phyloP scores from a whole-genome alignment of 805 yeast genomes.

The Komagataella phaffii region DNA sequence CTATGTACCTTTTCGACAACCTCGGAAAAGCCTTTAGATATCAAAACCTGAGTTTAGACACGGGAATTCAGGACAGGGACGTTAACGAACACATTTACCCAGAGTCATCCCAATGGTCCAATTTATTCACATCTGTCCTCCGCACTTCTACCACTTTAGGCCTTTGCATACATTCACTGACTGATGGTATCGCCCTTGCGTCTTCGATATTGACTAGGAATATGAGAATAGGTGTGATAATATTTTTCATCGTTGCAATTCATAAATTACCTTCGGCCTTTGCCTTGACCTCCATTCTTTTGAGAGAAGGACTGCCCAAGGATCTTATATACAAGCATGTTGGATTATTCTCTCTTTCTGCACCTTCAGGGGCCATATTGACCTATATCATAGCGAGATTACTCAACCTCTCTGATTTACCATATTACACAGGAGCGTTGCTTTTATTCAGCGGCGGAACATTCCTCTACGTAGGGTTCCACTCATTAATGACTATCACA shows the following conservation, averaged over 20 bases:
- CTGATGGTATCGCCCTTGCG: constrained; percentile 67
- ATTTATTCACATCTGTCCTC: constrained; percentile 11
- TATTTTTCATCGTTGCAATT: constrained; percentile 46
- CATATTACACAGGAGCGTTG: constrained; percentile 36
- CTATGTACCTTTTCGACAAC: constrained; percentile 36
- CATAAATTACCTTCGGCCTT: constrained; percentile 72
- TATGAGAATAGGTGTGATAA: constrained; percentile 24
- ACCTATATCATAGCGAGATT: constrained; percentile 27
- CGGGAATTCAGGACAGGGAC: not conserved
- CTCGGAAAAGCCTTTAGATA: not conserved
- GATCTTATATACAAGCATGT: constrained; percentile 18
- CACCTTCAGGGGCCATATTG: constrained; percentile 46
- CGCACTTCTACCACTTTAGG: constrained; percentile 43
- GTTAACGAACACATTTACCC: constrained; percentile 10
- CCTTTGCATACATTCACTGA: constrained; percentile 47
- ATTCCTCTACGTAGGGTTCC: constrained; percentile 57
- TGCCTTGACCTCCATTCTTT: constrained; percentile 44
- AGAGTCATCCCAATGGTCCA: not conserved
- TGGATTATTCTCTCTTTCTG: constrained; percentile 37
- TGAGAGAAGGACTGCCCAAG: constrained; percentile 15
- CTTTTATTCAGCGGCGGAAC: constrained; percentile 61
- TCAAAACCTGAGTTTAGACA: not conserved
- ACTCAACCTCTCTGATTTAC: constrained; percentile 9
- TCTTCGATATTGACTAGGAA: constrained; percentile 29
- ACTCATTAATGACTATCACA: constrained; percentile 34